Evolutionary conservation across 768 basidiomycete species (phyloP).

Genomic region (Kwoniella sp.): DNA sequence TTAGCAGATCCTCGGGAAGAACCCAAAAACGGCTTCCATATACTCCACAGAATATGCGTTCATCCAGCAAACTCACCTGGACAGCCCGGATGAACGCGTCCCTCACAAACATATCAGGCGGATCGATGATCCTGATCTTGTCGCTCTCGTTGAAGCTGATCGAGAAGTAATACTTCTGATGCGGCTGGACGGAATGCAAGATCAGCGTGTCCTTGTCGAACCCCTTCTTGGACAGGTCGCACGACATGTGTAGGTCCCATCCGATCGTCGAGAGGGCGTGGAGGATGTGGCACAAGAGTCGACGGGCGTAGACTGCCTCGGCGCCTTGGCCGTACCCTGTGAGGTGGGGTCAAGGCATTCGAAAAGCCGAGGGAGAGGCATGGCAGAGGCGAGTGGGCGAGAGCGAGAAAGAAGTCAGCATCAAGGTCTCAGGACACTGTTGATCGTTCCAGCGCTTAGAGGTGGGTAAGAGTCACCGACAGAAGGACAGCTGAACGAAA

Average conservation of each 20-base stretch:
- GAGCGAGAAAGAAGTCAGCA: too few relatives aligned
- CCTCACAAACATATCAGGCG: slow-evolving; percentile 32
- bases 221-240: slow-evolving; percentile 48
- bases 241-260: slow-evolving; percentile 41
- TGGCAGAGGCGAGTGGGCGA: slow-evolving; percentile 1
- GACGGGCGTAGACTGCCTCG: slow-evolving; percentile 44
- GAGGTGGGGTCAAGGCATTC: not conserved
- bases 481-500: too few relatives aligned
- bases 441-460: too few relatives aligned
- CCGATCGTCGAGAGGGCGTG: slow-evolving; percentile 41
- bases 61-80: slow-evolving; percentile 26
- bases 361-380: not conserved
- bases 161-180: slow-evolving; percentile 45
- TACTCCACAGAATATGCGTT: not conserved
- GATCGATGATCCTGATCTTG: slow-evolving; percentile 51
- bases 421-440: too few relatives aligned
- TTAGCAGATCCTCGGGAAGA: not conserved
- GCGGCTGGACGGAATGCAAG: slow-evolving; percentile 36
- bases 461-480: too few relatives aligned
- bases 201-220: slow-evolving; percentile 52
- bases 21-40: not conserved
- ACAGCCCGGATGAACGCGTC: slow-evolving; percentile 41
- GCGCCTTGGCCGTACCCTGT: slow-evolving; percentile 44
- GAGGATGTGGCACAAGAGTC: slow-evolving; percentile 43
- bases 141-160: slow-evolving; percentile 52